Conservation (phyloP, 2,329 filamentous ascomycete species). For the Microcera coccophila region DNA sequence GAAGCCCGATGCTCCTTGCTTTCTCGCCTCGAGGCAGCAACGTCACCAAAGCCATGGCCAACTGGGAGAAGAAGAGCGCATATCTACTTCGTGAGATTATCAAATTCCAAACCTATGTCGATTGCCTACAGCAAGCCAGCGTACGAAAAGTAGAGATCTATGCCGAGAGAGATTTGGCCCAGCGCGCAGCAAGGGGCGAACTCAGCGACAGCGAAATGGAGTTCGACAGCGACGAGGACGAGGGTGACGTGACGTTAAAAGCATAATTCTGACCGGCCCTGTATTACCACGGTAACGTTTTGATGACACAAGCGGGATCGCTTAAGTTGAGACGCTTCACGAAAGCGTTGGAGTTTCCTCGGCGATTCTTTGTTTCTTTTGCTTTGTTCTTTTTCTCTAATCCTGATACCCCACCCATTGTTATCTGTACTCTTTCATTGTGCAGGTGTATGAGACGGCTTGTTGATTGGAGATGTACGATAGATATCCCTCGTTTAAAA, state of each 20-base stretch:
- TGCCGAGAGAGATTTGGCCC: constrained; percentile 51
- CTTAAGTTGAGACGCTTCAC: constrained; percentile 7
- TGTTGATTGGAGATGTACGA: constrained; percentile 8
- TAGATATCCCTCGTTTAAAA: constrained; percentile 2
- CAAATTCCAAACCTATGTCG: constrained; percentile 94
- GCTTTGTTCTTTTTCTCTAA: constrained; percentile 7
- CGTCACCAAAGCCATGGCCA: constrained; percentile 78
- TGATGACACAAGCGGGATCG: constrained; percentile 4
- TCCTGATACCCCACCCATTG: constrained; percentile 23
- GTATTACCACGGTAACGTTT: constrained; percentile 13
- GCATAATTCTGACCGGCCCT: constrained; percentile 22
- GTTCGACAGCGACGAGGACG: constrained; percentile 30
- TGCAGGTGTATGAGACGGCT: constrained; percentile 15
- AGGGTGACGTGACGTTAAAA: constrained; percentile 34
- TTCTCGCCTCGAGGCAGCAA: constrained; percentile 84
- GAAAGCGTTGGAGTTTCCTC: constrained; percentile 6
- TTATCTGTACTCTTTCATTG: constrained; percentile 18
- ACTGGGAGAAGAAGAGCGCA: constrained; percentile 95
- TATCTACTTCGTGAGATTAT: constrained; percentile 92
- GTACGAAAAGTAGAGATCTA: constrained; percentile 68
- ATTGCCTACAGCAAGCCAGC: constrained; percentile 71
- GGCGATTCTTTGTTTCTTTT: constrained; percentile 1
- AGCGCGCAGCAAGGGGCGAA: constrained; percentile 47
- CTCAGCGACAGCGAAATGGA: constrained; percentile 40
- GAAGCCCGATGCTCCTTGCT: constrained; percentile 81